A percentile compares a stretch with the other conserved stretches of the same genome.
Evolutionary conservation across 805 yeast genomes (phyloP).

Genomic region (Brettanomyces nanus): DNA sequence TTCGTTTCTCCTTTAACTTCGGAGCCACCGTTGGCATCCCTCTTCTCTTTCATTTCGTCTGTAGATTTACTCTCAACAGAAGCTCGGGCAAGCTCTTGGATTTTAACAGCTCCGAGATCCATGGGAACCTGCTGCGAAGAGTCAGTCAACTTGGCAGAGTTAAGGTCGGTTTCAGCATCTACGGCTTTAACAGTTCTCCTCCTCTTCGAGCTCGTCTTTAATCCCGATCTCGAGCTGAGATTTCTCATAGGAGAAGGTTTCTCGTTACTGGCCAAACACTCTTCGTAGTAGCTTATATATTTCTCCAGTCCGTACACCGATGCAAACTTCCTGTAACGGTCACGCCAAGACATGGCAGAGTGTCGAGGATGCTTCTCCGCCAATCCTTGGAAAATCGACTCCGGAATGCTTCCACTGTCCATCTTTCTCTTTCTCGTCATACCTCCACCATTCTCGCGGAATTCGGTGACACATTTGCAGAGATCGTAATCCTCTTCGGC

Average conservation of each 20-base stretch:
- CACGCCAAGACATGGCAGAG: slow-evolving; percentile 72
- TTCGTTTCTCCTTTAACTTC: background rate
- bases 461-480: slow-evolving; percentile 30
- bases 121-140: background rate
- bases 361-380: slow-evolving; percentile 41
- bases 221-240: slow-evolving; percentile 38
- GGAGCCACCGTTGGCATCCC: slow-evolving; percentile 1
- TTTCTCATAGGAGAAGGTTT: slow-evolving; percentile 53
- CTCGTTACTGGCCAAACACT: slow-evolving; percentile 27
- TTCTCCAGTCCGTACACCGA: slow-evolving; percentile 51
- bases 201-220: slow-evolving; percentile 4
- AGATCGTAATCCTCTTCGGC: slow-evolving; percentile 62
- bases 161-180: background rate
- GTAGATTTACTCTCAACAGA: slow-evolving; percentile 19
- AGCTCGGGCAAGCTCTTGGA: slow-evolving; percentile 20
- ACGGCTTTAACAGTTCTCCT: background rate
- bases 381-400: slow-evolving; percentile 32
- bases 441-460: slow-evolving; percentile 12
- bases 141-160: background rate
- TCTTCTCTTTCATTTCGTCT: slow-evolving; percentile 1
- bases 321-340: slow-evolving; percentile 66
- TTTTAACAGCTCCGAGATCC: slow-evolving; percentile 1
- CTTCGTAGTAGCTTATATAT: slow-evolving; percentile 46
- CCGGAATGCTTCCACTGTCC: slow-evolving; percentile 23
- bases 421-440: slow-evolving; percentile 11